Evolutionary conservation across 495 filamentous ascomycete genomes (phyloP).

Genomic region (Penicillium taxi): DNA sequence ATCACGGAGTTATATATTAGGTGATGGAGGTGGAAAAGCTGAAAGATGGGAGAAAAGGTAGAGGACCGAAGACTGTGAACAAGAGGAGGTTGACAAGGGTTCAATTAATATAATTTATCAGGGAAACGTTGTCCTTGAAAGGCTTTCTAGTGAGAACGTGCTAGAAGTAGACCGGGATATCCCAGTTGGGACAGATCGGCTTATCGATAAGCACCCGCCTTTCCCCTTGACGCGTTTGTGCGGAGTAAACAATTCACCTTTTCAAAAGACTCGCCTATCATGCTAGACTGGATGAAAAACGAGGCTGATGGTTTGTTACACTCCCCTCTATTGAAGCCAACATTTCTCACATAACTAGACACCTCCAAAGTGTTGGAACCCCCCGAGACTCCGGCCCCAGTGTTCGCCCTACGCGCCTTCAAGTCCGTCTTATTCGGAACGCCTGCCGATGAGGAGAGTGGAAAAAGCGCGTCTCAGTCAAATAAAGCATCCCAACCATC

Average conservation of each 20-base stretch:
- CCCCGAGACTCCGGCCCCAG: slow-evolving; percentile 86
- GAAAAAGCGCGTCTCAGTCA: slow-evolving; percentile 14
- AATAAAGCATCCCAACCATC: slow-evolving; percentile 17
- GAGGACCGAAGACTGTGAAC: too few species aligned
- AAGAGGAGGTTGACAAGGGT: too few species aligned
- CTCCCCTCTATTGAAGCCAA: slow-evolving; percentile 9
- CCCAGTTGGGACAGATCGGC: too few species aligned
- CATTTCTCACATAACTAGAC: slow-evolving; percentile 16
- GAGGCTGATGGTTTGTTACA: slow-evolving; percentile 19
- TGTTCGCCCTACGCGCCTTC: slow-evolving; percentile 89
- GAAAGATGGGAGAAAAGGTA: too few species aligned
- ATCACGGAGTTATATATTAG: too few species aligned
- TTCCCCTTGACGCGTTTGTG: slow-evolving; percentile 13
- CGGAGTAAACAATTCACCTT: slow-evolving; percentile 15
- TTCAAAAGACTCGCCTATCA: slow-evolving; percentile 15
- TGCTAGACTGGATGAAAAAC: slow-evolving; percentile 48
- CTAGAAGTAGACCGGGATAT: too few species aligned
- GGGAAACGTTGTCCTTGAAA: too few species aligned
- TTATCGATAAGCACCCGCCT: slow-evolving; percentile 19
- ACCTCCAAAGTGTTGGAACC: slow-evolving; percentile 46
- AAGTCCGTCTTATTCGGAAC: slow-evolving; percentile 89
- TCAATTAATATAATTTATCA: too few species aligned
- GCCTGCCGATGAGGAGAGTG: slow-evolving; percentile 47
- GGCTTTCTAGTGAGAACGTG: too few species aligned
- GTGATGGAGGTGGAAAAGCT: too few species aligned